phyloP scores from a whole-genome alignment of 306 rosid genomes.

The Vicia villosa region DNA sequence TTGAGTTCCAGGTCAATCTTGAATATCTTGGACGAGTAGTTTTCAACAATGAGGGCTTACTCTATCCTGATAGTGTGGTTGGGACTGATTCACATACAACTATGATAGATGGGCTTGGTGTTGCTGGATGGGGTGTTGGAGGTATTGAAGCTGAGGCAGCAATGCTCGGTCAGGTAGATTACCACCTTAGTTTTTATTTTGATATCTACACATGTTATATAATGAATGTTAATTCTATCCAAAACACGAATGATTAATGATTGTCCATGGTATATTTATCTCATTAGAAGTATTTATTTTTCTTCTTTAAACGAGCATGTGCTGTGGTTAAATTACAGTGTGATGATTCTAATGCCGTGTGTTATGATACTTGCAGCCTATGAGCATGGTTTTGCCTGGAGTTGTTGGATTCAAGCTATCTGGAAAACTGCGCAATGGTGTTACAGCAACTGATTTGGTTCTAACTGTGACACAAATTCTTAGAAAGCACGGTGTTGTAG shows the following conservation, averaged over 20 bases:
- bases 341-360: conserved; percentile 33
- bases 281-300: conserved; percentile 18
- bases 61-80: conserved; percentile 95
- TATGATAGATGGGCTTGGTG: conserved; percentile 96
- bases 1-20: conserved; percentile 76
- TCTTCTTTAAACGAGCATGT: conserved; percentile 19
- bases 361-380: conserved; percentile 59
- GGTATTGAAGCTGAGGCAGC: conserved; percentile 97
- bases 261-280: conserved; percentile 19
- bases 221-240: not conserved
- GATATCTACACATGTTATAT: conserved; percentile 14
- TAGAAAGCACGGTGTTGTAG: conserved; percentile 95
- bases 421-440: conserved; percentile 79
- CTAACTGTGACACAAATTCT: conserved; percentile 89
- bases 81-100: conserved; percentile 97
- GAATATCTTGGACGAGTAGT: conserved; percentile 96
- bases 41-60: conserved; percentile 80
- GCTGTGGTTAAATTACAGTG: conserved; percentile 11
- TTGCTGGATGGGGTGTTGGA: conserved; percentile 98
- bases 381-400: conserved; percentile 99
- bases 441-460: conserved; percentile 93
- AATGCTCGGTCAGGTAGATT: conserved; percentile 92
- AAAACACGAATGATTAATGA: conserved; percentile 1
- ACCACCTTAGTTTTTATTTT: conserved; percentile 19
- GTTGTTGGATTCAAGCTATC: conserved; percentile 91